Conservation (phyloP, 768 basidiomycete genomes). For the Daedalea quercina region DNA sequence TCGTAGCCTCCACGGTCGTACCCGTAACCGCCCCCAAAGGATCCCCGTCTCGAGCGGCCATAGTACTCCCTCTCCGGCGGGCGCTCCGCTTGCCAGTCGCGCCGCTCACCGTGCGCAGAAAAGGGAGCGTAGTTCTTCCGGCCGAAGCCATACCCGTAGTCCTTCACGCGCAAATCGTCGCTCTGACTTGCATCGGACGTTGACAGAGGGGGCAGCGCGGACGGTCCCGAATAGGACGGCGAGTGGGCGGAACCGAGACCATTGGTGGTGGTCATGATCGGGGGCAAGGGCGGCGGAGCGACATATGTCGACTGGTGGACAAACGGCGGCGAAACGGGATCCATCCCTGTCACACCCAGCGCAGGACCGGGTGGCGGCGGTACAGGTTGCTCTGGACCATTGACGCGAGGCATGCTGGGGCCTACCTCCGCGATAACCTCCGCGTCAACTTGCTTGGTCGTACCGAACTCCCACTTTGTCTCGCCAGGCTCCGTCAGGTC, state of each 20-base stretch:
- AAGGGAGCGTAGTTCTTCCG: slow-evolving; percentile 28
- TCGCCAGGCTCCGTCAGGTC: slow-evolving; percentile 26
- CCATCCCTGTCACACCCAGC: neutral
- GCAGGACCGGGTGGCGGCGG: neutral
- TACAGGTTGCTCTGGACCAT: neutral
- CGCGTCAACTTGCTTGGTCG: slow-evolving; percentile 22
- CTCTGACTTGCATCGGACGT: slow-evolving; percentile 7
- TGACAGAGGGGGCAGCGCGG: slow-evolving; percentile 5
- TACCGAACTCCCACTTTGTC: slow-evolving; percentile 55
- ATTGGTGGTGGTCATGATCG: slow-evolving; percentile 1
- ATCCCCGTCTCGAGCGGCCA: slow-evolving; percentile 28
- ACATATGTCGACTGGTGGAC: neutral
- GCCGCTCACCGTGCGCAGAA: slow-evolving; percentile 23
- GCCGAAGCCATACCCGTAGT: slow-evolving; percentile 64
- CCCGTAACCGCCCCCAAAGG: slow-evolving; percentile 22
- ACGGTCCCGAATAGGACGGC: slow-evolving; percentile 1
- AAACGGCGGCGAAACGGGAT: neutral
- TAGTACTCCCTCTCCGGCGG: slow-evolving; percentile 13
- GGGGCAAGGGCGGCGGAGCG: neutral
- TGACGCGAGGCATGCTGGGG: neutral
- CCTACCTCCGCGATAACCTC: neutral
- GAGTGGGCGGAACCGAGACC: slow-evolving; percentile 5
- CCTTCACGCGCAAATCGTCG: slow-evolving; percentile 46
- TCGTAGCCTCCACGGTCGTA: slow-evolving; percentile 31
- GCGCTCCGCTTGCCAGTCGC: slow-evolving; percentile 24